These are phyloP conservation scores for Vicia villosa DNA, from an alignment of 306 rosid genomes.

Conservation along the genomic window DNA sequence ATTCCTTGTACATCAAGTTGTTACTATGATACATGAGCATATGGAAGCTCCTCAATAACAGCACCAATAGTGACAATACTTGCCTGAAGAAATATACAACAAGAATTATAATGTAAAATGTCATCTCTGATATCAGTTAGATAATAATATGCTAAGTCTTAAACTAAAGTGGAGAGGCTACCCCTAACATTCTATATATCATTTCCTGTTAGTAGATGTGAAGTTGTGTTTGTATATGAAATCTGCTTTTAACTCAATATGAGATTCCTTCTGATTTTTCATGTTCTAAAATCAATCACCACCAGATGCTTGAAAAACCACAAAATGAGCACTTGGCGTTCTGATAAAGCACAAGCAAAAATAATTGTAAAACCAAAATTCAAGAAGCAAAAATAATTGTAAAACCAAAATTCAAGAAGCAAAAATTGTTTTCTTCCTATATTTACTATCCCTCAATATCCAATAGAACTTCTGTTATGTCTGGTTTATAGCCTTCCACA, in stretches of 20 bases:
- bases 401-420: constrained; percentile 13
- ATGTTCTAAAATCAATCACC: neutral
- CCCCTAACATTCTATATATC: constrained; percentile 28
- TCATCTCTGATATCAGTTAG: too few relatives aligned
- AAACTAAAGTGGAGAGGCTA: neutral
- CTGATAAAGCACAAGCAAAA: constrained; percentile 2
- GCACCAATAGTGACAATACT: constrained; percentile 33
- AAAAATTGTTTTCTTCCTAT: constrained; percentile 11
- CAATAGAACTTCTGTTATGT: constrained; percentile 29
- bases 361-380: constrained; percentile 10
- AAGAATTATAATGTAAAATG: neutral
- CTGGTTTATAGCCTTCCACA: constrained; percentile 39
- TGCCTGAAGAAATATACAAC: constrained; percentile 45
- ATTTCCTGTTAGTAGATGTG: neutral
- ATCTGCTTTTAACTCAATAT: neutral
- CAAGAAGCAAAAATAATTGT: neutral
- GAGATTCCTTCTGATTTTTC: too few relatives aligned
- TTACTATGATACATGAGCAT: constrained; percentile 38
- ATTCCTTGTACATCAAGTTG: constrained; percentile 74
- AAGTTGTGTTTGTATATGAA: neutral
- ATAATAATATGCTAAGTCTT: too few relatives aligned
- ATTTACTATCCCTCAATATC: constrained; percentile 33
- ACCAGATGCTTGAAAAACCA: constrained; percentile 11
- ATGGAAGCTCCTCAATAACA: constrained; percentile 44
- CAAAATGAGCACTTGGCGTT: constrained; percentile 23